These are phyloP conservation scores for Hymenochaete sp. DNA, from an alignment of 1,284 basidiomycete species.

Conservation along the genomic window DNA sequence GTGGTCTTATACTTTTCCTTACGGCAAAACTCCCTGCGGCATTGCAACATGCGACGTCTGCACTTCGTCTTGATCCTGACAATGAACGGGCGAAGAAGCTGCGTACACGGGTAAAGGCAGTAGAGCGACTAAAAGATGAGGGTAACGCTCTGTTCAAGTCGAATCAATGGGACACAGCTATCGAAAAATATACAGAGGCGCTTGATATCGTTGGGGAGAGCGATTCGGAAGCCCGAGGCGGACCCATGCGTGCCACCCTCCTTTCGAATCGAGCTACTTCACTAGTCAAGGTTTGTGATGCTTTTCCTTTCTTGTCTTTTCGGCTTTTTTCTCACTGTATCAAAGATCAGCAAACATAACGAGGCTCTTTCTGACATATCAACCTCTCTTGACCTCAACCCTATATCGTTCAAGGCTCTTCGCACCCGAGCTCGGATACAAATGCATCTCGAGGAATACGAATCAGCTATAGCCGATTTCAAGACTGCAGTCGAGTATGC, in stretches of 20 bases:
- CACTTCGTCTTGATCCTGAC: slow-evolving; percentile 75
- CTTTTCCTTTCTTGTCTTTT: slow-evolving; percentile 3
- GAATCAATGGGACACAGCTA: slow-evolving; percentile 52
- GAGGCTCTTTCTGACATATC: slow-evolving; percentile 69
- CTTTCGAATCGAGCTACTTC: slow-evolving; percentile 82
- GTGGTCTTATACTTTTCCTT: slow-evolving; percentile 74
- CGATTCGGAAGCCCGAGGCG: slow-evolving; percentile 64
- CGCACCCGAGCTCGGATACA: slow-evolving; percentile 78
- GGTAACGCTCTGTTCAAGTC: slow-evolving; percentile 75
- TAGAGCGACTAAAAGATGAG: slow-evolving; percentile 78
- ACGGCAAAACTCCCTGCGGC: slow-evolving; percentile 65
- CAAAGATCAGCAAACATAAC: slow-evolving; percentile 52
- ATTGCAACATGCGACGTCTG: slow-evolving; percentile 62
- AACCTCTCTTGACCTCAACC: slow-evolving; percentile 53
- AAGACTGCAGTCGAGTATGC: slow-evolving; percentile 68
- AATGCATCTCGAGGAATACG: slow-evolving; percentile 67
- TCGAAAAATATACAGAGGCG: slow-evolving; percentile 61
- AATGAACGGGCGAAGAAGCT: slow-evolving; percentile 61
- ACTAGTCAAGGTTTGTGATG: slow-evolving; percentile 50
- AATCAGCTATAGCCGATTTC: slow-evolving; percentile 69
- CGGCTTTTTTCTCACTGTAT: slow-evolving; percentile 11
- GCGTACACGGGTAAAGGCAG: slow-evolving; percentile 67
- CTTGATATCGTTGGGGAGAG: slow-evolving; percentile 55
- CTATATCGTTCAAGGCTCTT: slow-evolving; percentile 74
- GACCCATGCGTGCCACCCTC: slow-evolving; percentile 69